A percentile compares a stretch with the other conserved stretches of the same genome.
phyloP scores from a whole-genome alignment of 331 rosid genomes.

The Erythrophleum ivorense region DNA sequence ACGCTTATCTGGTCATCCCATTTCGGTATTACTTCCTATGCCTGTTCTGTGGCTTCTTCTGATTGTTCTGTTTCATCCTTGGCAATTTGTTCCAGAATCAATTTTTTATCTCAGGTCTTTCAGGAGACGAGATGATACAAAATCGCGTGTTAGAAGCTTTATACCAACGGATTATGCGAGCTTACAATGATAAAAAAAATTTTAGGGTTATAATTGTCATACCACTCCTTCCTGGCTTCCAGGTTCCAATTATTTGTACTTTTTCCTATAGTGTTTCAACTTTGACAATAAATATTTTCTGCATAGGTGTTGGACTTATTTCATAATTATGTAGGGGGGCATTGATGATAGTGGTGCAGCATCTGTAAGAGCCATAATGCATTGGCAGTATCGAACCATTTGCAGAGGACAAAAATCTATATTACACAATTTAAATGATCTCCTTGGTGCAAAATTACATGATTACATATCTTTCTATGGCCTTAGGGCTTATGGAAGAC shows the following conservation, averaged over 20 bases:
- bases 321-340: conserved; percentile 75
- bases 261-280: conserved; percentile 21
- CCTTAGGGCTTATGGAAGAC: conserved; percentile 86
- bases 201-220: conserved; percentile 92
- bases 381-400: conserved; percentile 98
- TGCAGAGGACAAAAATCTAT: conserved; percentile 87
- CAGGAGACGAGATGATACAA: conserved; percentile 83
- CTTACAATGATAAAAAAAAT: conserved; percentile 75
- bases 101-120: conserved; percentile 95
- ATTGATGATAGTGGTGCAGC: conserved; percentile 99
- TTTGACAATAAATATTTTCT: conserved; percentile 18
- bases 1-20: background rate
- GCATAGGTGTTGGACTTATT: conserved; percentile 38
- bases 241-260: conserved; percentile 59
- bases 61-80: conserved; percentile 41
- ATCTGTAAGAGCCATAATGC: conserved; percentile 98
- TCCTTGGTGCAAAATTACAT: conserved; percentile 77
- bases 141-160: conserved; percentile 94
- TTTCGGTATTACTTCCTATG: background rate
- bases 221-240: conserved; percentile 98
- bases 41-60: conserved; percentile 38
- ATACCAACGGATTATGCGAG: conserved; percentile 77
- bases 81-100: conserved; percentile 82
- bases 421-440: conserved; percentile 71
- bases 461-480: conserved; percentile 96